Percentiles rank a stretch among this genome's conserved stretches.
Conservation (phyloP, 345 rosid genomes). For the Citrus inodora region DNA sequence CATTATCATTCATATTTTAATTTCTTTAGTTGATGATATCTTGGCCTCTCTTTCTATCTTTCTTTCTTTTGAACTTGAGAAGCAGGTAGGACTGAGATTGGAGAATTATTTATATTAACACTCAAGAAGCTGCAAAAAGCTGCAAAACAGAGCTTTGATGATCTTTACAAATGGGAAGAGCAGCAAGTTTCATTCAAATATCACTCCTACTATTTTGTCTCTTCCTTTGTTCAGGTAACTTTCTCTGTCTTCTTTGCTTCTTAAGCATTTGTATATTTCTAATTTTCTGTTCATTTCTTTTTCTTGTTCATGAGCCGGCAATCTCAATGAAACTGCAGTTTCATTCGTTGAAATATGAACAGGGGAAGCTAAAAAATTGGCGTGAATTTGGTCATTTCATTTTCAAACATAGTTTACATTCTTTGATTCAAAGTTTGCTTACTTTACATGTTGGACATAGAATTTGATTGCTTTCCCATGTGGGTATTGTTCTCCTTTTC, state of each 20-base stretch:
- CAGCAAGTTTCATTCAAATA: constrained; percentile 1
- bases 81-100: neutral
- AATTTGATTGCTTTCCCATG: constrained; percentile 26
- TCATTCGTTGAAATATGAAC: neutral
- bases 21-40: constrained; percentile 15
- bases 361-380: neutral
- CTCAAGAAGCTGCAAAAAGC: neutral
- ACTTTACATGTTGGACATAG: constrained; percentile 17
- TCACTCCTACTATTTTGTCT: constrained; percentile 18
- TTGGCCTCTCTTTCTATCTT: constrained; percentile 1
- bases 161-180: constrained; percentile 25
- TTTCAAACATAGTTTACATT: neutral
- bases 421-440: constrained; percentile 8
- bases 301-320: too few relatives aligned
- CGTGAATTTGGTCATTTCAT: neutral
- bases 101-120: neutral
- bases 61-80: constrained; percentile 1
- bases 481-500: constrained; percentile 16
- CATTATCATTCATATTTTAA: neutral
- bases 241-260: neutral
- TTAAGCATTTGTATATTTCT: neutral
- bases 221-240: constrained; percentile 35
- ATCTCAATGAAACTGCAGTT: neutral
- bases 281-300: neutral
- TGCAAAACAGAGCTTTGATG: neutral